Percentiles rank a stretch among this genome's conserved stretches.
These are phyloP conservation scores for Torulaspora delbrueckii DNA, from an alignment of 805 yeast species.

Conservation along the genomic window DNA sequence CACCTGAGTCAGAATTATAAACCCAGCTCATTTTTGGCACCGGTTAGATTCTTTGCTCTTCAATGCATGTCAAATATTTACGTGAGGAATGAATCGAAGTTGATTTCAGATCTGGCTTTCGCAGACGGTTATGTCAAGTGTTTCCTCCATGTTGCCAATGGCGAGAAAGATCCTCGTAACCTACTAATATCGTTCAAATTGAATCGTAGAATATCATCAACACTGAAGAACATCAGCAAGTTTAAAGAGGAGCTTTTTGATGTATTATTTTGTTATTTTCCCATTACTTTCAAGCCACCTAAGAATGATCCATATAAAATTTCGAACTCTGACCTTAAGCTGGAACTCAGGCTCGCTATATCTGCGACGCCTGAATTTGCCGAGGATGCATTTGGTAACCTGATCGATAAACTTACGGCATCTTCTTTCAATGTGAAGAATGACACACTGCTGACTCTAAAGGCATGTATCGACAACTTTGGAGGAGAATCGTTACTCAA, in stretches of 20 bases:
- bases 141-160: constrained; percentile 65
- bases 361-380: constrained; percentile 60
- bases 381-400: constrained; percentile 66
- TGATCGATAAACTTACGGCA: constrained; percentile 74
- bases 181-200: constrained; percentile 63
- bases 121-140: constrained; percentile 47
- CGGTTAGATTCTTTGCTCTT: constrained; percentile 58
- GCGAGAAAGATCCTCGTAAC: constrained; percentile 94
- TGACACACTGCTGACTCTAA: constrained; percentile 66
- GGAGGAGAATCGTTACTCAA: constrained; percentile 44
- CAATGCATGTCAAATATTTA: constrained; percentile 41
- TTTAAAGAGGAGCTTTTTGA: constrained; percentile 72
- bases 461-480: constrained; percentile 51
- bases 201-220: constrained; percentile 42
- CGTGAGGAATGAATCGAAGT: constrained; percentile 25
- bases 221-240: constrained; percentile 37
- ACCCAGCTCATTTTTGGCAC: constrained; percentile 55
- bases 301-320: constrained; percentile 76
- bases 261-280: constrained; percentile 89
- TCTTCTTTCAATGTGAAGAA: constrained; percentile 66
- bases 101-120: constrained; percentile 19
- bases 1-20: constrained; percentile 42
- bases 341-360: constrained; percentile 55
- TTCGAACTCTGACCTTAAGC: constrained; percentile 66
- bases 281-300: constrained; percentile 92